Evolutionary conservation across 192 early-diverging fungal species (phyloP), one percentile per base, ranked within the genome.

Genomic region (Backusella luteola): DNA sequence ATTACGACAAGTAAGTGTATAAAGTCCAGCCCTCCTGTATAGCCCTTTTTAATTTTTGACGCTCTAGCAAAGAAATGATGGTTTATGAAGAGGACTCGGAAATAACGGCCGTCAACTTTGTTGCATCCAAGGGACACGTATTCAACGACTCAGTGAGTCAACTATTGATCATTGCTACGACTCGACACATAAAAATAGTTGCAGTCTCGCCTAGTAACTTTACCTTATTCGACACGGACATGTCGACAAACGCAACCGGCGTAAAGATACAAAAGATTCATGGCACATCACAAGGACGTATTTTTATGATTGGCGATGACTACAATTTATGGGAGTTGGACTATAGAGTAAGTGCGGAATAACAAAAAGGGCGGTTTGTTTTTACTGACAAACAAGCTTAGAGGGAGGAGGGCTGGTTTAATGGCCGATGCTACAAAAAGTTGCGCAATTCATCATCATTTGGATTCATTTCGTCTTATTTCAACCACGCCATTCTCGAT

Each of bases 301-400:
- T 99, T 38, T 97, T 98, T 73, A 94, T 97, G 94, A 83, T 90
- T 32, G 96, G 97, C 59, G 90, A 90, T 73, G 92, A 97, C 79
- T 94, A 94, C 34, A 87, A 91, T 72, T 77, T 99, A 14, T 96
- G 94, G 85, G 97, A 99, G 84, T 85, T 99, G 41, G 85, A 85
- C 35, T 99, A 99, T 79, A 92, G 94, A 82, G 82, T 84, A 78
- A 63, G 84, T 44, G 15, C 66, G 5, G 12, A 38, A 21, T 41
- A 23, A 3, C 32, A 21, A 1, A 21, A 15, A 41, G 38, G 12
- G 12, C 8, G 1, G 9, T 8, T 9, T 39, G 11, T 34, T 1
- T 49, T 14, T 49, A 44, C 17, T 17, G 23, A 29, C 1, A 34
- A 12, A 46, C 0, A 3, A 34, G 41, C 23, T 2, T 73, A 84